Evolutionary conservation across 257 asterid species (phyloP), one percentile per base, ranked within the genome.

Genomic region (Capsicum rhomboideum): DNA sequence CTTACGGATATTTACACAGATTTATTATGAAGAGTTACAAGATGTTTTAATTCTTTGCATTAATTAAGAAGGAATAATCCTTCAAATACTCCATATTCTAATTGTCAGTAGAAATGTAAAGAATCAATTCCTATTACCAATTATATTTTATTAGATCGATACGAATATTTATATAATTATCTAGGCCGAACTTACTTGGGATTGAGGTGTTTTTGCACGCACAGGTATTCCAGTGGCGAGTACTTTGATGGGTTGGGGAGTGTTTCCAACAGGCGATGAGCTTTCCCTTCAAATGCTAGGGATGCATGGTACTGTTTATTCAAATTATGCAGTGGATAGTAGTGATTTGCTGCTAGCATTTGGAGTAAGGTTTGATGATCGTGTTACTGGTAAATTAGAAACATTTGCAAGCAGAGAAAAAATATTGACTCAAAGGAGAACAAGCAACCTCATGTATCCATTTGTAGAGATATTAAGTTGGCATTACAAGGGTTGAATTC

Each of bases 251-350:
- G 97, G 97, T 2, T 90, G 92, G 3, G 98, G 98, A 26, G 88
- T 93, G 17, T 89, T 88, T 71, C 98, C 98, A 0, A 42, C 93
- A 53, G 90, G 94, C 4, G 93, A 94, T 74, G 93, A 92, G 52
- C 29, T 59, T n/a, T 89, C 94, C 0, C 69, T 95, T 83, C 97
- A 90, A 83, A 95, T 95, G 98, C 88, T 94, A 79, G 98, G 98
- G 82, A 95, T 95, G 98, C 98, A 94, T 77, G 98, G 98, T 40
- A 94, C 98, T 13, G 97, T 93, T 10, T 92, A 91, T 78, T 98
- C 98, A 0, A 94, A 92, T 58, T 94, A 93, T 55, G 87, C 95
- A 0, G 95, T 95, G 61, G 96, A 95, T 66, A 92, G 87, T 87
- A 91, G 98, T 79, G 98, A 95, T 86, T 84, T 94, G 90, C 83